Evolutionary conservation across 2,329 filamentous ascomycete genomes (phyloP).

Genomic region (Epichloe typhina): DNA sequence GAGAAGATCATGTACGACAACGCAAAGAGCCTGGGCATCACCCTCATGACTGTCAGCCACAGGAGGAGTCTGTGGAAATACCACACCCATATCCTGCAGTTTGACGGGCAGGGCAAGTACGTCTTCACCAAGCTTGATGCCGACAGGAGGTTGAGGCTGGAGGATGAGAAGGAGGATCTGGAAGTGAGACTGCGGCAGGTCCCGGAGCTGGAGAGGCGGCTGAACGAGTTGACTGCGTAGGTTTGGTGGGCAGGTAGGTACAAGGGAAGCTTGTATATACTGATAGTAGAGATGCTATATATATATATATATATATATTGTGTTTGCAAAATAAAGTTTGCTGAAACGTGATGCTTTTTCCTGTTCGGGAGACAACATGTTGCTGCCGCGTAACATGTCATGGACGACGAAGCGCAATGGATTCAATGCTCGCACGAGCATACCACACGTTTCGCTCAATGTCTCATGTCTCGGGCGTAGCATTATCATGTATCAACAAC

Average conservation of each 20-base stretch:
- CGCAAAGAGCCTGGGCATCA: conserved; percentile 81
- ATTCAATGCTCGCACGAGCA: too few relatives aligned
- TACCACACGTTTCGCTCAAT: too few relatives aligned
- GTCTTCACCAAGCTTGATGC: conserved; percentile 86
- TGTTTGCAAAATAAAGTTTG: too few relatives aligned
- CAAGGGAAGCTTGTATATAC: too few relatives aligned
- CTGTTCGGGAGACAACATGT: too few relatives aligned
- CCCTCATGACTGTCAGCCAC: conserved; percentile 93
- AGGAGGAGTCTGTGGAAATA: conserved; percentile 91
- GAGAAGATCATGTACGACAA: conserved; percentile 96
- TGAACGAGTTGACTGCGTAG: conserved; percentile 56
- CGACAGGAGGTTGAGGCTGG: conserved; percentile 67
- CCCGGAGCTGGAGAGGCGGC: conserved; percentile 73
- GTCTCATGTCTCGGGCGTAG: too few relatives aligned
- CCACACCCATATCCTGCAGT: conserved; percentile 86
- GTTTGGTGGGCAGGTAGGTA: neutral
- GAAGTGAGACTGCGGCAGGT: conserved; percentile 76
- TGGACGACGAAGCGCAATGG: too few relatives aligned
- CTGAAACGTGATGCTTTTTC: too few relatives aligned
- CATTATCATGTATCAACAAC: too few relatives aligned
- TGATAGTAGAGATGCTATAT: too few relatives aligned
- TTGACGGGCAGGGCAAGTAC: conserved; percentile 86
- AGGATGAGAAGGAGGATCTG: conserved; percentile 94
- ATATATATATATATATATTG: too few relatives aligned
- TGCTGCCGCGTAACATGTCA: too few relatives aligned